Percentiles rank a stretch among this genome's conserved stretches.
Evolutionary conservation across 2,329 filamentous ascomycete genomes (phyloP).

Genomic region (Colletotrichum plurivorum): DNA sequence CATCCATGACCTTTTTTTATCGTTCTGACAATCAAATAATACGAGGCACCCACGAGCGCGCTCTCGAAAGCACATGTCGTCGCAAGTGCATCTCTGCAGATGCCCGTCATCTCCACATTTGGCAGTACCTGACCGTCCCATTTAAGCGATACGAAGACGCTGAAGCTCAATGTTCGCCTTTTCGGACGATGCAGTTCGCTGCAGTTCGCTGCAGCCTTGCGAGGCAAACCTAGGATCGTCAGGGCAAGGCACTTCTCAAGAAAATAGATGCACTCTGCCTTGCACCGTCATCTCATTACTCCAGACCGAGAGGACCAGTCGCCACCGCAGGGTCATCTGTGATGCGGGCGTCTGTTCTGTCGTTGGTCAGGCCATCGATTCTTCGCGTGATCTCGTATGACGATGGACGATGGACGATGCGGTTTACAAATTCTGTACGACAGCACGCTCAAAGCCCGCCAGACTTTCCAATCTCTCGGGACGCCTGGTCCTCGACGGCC

Average conservation of each 20-base stretch:
- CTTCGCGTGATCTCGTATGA: too few relatives aligned
- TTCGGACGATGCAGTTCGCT: slow-evolving; percentile 27
- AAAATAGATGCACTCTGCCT: background rate
- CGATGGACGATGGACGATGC: too few relatives aligned
- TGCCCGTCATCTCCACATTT: slow-evolving; percentile 3
- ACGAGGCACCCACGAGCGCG: background rate
- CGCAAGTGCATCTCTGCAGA: background rate
- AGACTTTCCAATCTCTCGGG: too few relatives aligned
- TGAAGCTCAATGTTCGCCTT: background rate
- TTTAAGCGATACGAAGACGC: background rate
- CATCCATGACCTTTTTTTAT: background rate
- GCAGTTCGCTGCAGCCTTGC: slow-evolving; percentile 5
- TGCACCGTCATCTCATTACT: background rate
- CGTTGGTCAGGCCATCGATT: background rate
- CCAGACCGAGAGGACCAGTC: background rate
- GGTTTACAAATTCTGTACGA: too few relatives aligned
- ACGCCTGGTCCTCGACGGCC: too few relatives aligned
- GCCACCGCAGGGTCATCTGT: background rate
- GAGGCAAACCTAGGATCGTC: background rate
- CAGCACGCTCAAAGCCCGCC: too few relatives aligned
- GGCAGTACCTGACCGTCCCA: background rate
- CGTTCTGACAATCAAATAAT: background rate
- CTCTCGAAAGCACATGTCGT: slow-evolving; percentile 12
- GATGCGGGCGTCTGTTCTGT: background rate
- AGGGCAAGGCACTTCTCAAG: background rate